phyloP scores from a whole-genome alignment of 75 land plant genomes.

The Isoetes taiwanensis region DNA sequence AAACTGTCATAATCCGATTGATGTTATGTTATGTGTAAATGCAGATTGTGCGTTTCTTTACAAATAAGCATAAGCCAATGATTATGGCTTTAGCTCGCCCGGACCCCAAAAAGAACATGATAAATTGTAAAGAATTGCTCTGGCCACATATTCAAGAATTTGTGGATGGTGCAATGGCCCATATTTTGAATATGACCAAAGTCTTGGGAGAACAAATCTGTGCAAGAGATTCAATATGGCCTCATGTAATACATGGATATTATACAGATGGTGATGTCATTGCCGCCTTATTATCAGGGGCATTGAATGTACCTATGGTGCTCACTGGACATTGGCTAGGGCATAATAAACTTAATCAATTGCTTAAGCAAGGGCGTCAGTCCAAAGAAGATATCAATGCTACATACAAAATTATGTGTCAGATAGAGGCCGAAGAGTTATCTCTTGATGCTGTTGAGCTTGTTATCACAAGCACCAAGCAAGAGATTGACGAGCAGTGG shows the following conservation, averaged over 20 bases:
- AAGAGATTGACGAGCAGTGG: slow-evolving; percentile 87
- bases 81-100: slow-evolving; percentile 29
- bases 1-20: no score
- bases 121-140: slow-evolving; percentile 48
- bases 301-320: slow-evolving; percentile 80
- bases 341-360: slow-evolving; percentile 70
- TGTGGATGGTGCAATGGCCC: slow-evolving; percentile 51
- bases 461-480: slow-evolving; percentile 71
- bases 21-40: background rate
- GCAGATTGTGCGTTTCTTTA: slow-evolving; percentile 26
- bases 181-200: slow-evolving; percentile 50
- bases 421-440: slow-evolving; percentile 66
- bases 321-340: slow-evolving; percentile 82
- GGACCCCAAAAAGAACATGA: slow-evolving; percentile 29
- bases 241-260: slow-evolving; percentile 77
- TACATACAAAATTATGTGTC: slow-evolving; percentile 48
- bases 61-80: slow-evolving; percentile 30
- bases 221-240: slow-evolving; percentile 45
- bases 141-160: slow-evolving; percentile 79
- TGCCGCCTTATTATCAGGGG: slow-evolving; percentile 53
- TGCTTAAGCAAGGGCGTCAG: slow-evolving; percentile 62
- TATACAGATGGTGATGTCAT: slow-evolving; percentile 70
- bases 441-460: slow-evolving; percentile 63
- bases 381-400: slow-evolving; percentile 53
- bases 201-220: slow-evolving; percentile 44